Evolutionary conservation across 1,139 yeast species (phyloP).

Genomic region (Yamadazyma epiphylla): DNA sequence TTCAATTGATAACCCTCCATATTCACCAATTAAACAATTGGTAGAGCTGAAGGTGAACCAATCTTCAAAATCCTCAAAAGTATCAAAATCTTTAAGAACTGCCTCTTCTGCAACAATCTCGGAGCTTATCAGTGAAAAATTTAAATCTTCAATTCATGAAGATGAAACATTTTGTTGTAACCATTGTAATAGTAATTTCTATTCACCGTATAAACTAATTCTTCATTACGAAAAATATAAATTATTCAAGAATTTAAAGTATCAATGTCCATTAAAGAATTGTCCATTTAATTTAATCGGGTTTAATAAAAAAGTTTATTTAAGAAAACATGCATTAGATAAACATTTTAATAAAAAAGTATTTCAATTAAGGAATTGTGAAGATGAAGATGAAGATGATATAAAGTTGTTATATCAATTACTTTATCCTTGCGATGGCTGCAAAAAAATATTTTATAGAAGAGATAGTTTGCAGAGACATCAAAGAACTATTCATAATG

Average conservation of each 20-base stretch:
- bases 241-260: conserved; percentile 9
- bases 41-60: too few relatives aligned
- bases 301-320: conserved; percentile 50
- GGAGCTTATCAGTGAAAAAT: neutral
- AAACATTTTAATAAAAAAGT: conserved; percentile 34
- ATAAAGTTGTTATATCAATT: conserved; percentile 6
- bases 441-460: conserved; percentile 50
- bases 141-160: conserved; percentile 3
- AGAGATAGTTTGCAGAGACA: conserved; percentile 55
- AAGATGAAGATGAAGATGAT: conserved; percentile 7
- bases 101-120: neutral
- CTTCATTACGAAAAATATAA: conserved; percentile 9
- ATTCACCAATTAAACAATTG: too few relatives aligned
- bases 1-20: too few relatives aligned
- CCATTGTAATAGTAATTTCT: conserved; percentile 9
- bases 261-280: conserved; percentile 42
- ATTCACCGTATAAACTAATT: conserved; percentile 4
- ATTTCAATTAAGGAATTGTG: neutral
- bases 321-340: conserved; percentile 54
- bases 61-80: neutral
- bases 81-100: neutral
- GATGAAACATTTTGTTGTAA: too few relatives aligned
- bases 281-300: conserved; percentile 65
- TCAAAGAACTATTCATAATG: conserved; percentile 43
- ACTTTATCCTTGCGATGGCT: conserved; percentile 19